Percentiles rank a stretch among this genome's conserved stretches.
phyloP scores from a whole-genome alignment of 176 grass and related monocot genomes.

The Sorghum bicolor region DNA sequence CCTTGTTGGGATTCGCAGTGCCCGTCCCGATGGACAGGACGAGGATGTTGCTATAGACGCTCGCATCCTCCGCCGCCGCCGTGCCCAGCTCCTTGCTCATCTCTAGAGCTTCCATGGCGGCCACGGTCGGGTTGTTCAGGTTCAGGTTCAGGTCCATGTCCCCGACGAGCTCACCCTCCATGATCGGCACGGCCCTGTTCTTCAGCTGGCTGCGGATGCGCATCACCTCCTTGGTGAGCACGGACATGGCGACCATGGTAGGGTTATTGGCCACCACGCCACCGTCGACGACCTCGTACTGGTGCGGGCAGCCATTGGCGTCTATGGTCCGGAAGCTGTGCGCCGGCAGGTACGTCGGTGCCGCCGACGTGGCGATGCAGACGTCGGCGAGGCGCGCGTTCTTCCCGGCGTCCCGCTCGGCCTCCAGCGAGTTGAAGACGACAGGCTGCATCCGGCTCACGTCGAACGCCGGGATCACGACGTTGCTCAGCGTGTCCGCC shows the following conservation, averaged over 20 bases:
- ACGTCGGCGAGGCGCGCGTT: constrained; percentile 46
- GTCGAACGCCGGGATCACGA: constrained; percentile 48
- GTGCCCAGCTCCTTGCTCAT: not conserved
- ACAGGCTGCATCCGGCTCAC: constrained; percentile 37
- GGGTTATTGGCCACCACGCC: not conserved
- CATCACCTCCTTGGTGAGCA: not conserved
- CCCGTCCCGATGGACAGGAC: constrained; percentile 63
- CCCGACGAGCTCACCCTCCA: not conserved
- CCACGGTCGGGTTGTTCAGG: not conserved
- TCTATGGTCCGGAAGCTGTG: constrained; percentile 30
- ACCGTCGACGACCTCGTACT: not conserved
- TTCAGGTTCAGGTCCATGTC: too few species aligned
- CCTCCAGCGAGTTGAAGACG: constrained; percentile 42
- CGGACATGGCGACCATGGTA: not conserved
- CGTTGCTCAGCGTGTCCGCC: constrained; percentile 32
- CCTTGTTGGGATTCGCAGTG: not conserved
- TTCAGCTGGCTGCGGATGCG: not conserved
- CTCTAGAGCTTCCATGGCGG: not conserved
- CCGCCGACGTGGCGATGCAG: constrained; percentile 51
- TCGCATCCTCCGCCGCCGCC: not conserved
- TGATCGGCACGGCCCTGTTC: not conserved
- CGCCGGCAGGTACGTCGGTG: constrained; percentile 43
- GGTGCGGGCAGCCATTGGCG: not conserved
- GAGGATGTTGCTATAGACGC: constrained; percentile 38
- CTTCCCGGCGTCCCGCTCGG: not conserved